Base-by-base conservation (phyloP, 1,284 basidiomycete genomes). In the Ganoderma sinense region DNA sequence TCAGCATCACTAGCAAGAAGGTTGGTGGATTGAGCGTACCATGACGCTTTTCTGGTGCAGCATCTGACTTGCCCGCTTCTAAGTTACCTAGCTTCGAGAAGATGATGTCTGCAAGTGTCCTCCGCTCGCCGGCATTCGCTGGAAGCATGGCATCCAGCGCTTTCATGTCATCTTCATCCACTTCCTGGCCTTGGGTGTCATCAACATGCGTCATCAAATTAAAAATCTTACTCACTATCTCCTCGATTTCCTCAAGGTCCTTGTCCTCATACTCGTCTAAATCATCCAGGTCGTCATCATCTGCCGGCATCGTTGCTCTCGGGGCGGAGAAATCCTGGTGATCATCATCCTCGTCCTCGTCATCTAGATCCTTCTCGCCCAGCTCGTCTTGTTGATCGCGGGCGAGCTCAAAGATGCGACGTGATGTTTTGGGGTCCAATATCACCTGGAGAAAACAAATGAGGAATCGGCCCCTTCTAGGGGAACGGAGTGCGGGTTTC, bases 101-200 rank as follows among this genome's bases (percentile, higher is more conserved):
- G 72, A 99, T 99, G 45, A 99, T 86, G 80, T 99, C 97, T 29
- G 97, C 97, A 23, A 99, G 85, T 5, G 96, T 98, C 78, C 90
- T 89, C 41, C 95, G 90, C 77, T 92, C 91, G 36, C 88, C 88
- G 23, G 89, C 84, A 80, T 91, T 92, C 13, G 88, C 82, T 43
- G 94, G 94, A 56, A 94, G 86, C 29, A 97, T 84, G 16, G 91
- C 87, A 74, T 97, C 95, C 29, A 98, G 84, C 13, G 95, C 91
- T 74, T 92, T 89, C 80, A 97, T 86, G 81, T 98, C 97, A 71
- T 86, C 90, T 71, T 93, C 90, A 83, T 98, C 96, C 78, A 98
- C 94, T 86, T 97, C 91, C 95, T 97, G 78, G 26, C 40, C 63
- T 5, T 23, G 60, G 48, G 31, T 29, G 66, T 73, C 68, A 72